phyloP scores from a whole-genome alignment of 73 alveolate genomes.

The Vitrella brassicaformis region DNA sequence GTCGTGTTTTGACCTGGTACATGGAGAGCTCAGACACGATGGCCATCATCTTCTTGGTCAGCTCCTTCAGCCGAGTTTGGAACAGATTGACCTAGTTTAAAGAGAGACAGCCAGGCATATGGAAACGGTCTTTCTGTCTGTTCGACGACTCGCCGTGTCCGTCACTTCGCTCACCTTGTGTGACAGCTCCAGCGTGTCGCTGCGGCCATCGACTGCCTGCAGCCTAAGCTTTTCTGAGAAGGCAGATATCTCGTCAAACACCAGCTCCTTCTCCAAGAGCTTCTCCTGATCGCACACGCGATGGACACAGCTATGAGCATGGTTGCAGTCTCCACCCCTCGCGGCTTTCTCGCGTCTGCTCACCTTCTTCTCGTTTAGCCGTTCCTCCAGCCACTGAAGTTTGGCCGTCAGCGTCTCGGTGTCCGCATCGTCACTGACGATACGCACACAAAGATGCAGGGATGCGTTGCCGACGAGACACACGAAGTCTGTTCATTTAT shows the following conservation, averaged over 20 bases:
- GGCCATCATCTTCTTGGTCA: slow-evolving; percentile 1
- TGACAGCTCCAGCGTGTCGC: not conserved
- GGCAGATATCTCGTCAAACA: not conserved
- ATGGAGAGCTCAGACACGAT: slow-evolving; percentile 1
- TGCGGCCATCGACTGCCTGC: not conserved
- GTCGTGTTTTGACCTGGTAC: not conserved
- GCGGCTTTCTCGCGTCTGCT: too few species aligned
- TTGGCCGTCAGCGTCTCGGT: not conserved
- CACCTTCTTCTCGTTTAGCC: not conserved
- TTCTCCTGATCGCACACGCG: too few species aligned
- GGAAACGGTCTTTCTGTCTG: too few species aligned
- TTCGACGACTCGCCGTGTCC: too few species aligned
- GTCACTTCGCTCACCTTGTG: not conserved
- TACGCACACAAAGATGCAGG: not conserved
- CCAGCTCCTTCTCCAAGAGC: not conserved
- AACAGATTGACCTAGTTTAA: too few species aligned
- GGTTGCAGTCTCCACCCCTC: too few species aligned
- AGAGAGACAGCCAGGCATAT: too few species aligned
- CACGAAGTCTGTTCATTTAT: too few species aligned
- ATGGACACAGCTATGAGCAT: too few species aligned
- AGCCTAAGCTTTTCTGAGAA: not conserved
- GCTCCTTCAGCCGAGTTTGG: not conserved
- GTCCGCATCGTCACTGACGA: not conserved
- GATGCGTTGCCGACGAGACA: too few species aligned
- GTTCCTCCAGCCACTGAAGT: not conserved